Conservation (phyloP, 768 basidiomycete species). For the Cystofilobasidium bisporidii region DNA sequence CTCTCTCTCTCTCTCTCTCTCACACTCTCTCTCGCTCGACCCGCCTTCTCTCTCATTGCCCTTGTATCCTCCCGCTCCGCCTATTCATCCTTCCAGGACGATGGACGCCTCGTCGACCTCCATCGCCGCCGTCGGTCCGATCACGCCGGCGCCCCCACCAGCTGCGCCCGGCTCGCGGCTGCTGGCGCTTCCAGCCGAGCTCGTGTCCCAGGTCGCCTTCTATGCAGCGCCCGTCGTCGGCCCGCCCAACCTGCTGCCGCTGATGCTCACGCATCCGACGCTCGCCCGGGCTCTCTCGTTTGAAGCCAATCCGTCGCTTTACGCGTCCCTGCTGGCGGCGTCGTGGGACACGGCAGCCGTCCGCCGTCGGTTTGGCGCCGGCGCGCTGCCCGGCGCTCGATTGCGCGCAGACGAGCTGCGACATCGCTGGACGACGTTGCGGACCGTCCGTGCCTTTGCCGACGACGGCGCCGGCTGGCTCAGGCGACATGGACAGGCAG, state of each 20-base stretch:
- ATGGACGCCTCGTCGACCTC: too few species aligned
- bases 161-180: too few species aligned
- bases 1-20: too few species aligned
- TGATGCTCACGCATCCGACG: conserved; percentile 1
- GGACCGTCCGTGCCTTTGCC: background rate
- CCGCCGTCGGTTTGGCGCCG: background rate
- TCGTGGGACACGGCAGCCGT: conserved; percentile 4
- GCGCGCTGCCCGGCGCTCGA: background rate
- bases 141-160: background rate
- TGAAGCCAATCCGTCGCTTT: conserved; percentile 14
- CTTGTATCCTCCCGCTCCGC: too few species aligned
- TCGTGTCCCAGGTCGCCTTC: conserved; percentile 10
- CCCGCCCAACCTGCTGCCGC: conserved; percentile 7
- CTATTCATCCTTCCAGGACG: too few species aligned
- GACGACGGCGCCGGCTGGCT: background rate
- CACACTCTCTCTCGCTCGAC: too few species aligned
- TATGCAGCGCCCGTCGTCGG: background rate
- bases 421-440: background rate
- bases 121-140: background rate
- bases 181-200: conserved; percentile 11
- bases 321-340: background rate
- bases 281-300: conserved; percentile 8
- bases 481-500: background rate
- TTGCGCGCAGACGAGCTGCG: conserved; percentile 16
- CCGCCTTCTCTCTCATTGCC: too few species aligned